Evolutionary conservation across 2,329 filamentous ascomycete species (phyloP).

Genomic region (Aspergillus calidoustus): DNA sequence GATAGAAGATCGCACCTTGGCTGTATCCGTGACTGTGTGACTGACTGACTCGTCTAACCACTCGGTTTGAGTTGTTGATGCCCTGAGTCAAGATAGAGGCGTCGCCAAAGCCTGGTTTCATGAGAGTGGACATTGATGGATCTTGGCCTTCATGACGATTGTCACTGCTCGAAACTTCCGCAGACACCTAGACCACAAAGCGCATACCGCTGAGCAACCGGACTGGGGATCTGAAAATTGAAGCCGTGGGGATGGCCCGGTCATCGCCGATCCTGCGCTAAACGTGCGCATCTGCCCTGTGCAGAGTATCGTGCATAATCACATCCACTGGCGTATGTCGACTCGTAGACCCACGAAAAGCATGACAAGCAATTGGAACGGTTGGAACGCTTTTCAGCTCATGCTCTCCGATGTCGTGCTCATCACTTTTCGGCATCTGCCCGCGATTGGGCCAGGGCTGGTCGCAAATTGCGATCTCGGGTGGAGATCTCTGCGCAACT

Average conservation of each 20-base stretch:
- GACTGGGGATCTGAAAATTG: slow-evolving; percentile 3
- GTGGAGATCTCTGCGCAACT: slow-evolving; percentile 6
- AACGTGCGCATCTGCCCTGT: slow-evolving; percentile 3
- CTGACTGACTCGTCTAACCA: neutral
- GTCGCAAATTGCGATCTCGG: slow-evolving; percentile 9
- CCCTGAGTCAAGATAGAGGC: neutral
- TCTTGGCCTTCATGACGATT: neutral
- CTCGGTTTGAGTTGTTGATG: neutral
- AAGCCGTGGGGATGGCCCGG: neutral
- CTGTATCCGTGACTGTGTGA: neutral
- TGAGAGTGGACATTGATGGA: neutral
- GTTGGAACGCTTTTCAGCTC: neutral
- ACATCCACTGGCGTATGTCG: neutral
- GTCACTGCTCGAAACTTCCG: neutral
- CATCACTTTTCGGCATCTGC: neutral
- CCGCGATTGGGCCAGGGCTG: slow-evolving; percentile 8
- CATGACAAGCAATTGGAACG: slow-evolving; percentile 5
- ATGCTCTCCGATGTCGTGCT: neutral
- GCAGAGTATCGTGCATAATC: slow-evolving; percentile 11
- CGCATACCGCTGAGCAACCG: neutral
- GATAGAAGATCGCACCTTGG: neutral
- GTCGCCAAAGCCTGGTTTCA: neutral
- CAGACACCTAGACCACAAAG: neutral
- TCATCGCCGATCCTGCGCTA: slow-evolving; percentile 6
- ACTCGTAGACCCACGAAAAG: neutral